Evolutionary conservation across 768 basidiomycete species (phyloP), one percentile per base, ranked within the genome.

Genomic region (Boletus rubroflammeus): DNA sequence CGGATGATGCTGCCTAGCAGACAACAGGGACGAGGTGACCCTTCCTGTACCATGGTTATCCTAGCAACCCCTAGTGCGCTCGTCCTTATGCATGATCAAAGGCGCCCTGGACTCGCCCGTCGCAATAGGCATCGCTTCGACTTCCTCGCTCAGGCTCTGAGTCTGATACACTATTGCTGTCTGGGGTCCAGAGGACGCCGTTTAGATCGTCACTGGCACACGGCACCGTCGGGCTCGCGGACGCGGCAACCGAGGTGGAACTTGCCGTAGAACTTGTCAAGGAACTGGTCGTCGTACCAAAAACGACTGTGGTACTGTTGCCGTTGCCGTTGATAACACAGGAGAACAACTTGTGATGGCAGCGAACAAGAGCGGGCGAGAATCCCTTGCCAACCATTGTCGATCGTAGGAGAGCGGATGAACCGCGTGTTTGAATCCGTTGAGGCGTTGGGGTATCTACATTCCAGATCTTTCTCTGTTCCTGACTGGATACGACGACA

Each of bases 141-240:
- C 60, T 29, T 17, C 72, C 76, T 32, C 81, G 76, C 32, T 75
- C 66, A 6, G 80, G 74, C 56, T 76, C 57, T 1, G 76, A 75
- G 13, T 4, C 31, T 32, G 13, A 3, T 9, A 54, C 29, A 29
- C 56, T 64, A n/a, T 66, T 32, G 26, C 50, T 50, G 8, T 47
- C 56, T 26, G 48, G 35, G 68, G 52, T 57, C 81, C 80, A 64
- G n/a, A 78, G 62, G 3, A 70, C 66, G 26, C 45, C 53, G 61
- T 82, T 82, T 8, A 78, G 76, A 51, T 79, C 67, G 15, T 72
- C 65, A 44, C 67, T 69, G 1, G 73, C 73, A 53, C 66, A 73
- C 10, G 74, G 73, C 19, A 75, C 73, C 6, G 81, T 80, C 11
- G 77, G 73, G 39, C 46, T 56, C 21, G 72, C 62, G 15, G 75